Evolutionary conservation across 805 yeast species (phyloP).

Genomic region (Ogataea saltuana): DNA sequence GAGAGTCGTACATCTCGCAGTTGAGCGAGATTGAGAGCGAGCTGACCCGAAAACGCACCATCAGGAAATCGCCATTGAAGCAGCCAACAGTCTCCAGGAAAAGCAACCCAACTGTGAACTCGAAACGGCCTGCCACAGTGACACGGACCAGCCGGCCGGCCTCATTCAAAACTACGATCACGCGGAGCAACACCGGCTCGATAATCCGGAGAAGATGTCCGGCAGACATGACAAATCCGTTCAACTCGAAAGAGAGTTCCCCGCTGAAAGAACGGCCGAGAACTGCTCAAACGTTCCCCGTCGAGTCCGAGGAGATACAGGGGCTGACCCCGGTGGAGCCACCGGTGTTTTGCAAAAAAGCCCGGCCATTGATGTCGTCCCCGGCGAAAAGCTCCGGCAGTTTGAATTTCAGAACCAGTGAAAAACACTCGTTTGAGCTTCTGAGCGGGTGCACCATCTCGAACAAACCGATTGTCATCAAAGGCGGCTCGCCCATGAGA

Average conservation of each 20-base stretch:
- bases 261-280: constrained; percentile 15
- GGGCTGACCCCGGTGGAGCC: constrained; percentile 17
- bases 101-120: not conserved
- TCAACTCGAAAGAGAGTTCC: constrained; percentile 26
- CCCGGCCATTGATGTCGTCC: not conserved
- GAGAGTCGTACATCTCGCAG: constrained; percentile 45
- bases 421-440: constrained; percentile 8
- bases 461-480: constrained; percentile 30
- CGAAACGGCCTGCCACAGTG: constrained; percentile 9
- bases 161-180: constrained; percentile 1
- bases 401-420: constrained; percentile 1
- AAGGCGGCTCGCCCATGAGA: constrained; percentile 32
- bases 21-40: constrained; percentile 26
- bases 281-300: not conserved
- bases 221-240: constrained; percentile 29
- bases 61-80: constrained; percentile 20
- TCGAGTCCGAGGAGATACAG: not conserved
- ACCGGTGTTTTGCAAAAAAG: constrained; percentile 16
- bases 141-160: constrained; percentile 4
- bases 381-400: constrained; percentile 1
- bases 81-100: not conserved
- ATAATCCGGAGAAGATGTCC: constrained; percentile 22
- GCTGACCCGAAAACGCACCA: constrained; percentile 17
- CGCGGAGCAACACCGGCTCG: constrained; percentile 19
- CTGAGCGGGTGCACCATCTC: constrained; percentile 24